A percentile compares a stretch with the other conserved stretches of the same genome.
Evolutionary conservation across 176 grass and related monocot species (phyloP).

Genomic region (Olyra latifolia): DNA sequence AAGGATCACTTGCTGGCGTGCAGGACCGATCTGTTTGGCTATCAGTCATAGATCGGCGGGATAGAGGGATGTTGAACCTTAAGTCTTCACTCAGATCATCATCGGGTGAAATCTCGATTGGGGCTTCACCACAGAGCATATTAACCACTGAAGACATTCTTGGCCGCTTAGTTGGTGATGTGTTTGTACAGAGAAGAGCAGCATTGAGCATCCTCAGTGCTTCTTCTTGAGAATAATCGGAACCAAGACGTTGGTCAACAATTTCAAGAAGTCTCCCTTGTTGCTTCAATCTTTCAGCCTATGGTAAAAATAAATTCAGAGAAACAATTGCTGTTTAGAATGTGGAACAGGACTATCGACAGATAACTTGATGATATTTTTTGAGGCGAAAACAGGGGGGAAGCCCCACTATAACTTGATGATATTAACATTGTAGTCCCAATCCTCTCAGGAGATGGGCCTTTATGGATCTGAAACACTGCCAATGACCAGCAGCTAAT

Average conservation of each 20-base stretch:
- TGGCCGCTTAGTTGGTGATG: constrained; percentile 55
- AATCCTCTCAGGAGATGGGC: neutral
- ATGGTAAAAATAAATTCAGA: neutral
- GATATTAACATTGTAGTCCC: neutral
- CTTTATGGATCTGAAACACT: neutral
- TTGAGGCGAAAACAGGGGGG: no score
- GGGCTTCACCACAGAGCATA: constrained; percentile 62
- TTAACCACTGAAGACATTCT: constrained; percentile 73
- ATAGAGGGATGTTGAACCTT: neutral
- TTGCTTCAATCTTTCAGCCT: constrained; percentile 69
- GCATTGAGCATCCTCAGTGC: constrained; percentile 61
- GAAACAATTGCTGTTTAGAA: neutral
- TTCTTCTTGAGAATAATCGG: constrained; percentile 58
- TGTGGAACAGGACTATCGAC: neutral
- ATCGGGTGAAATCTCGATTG: constrained; percentile 38
- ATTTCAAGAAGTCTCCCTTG: constrained; percentile 73
- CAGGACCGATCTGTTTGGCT: constrained; percentile 33
- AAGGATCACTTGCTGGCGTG: constrained; percentile 39
- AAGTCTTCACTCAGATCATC: constrained; percentile 39
- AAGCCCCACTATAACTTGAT: no score
- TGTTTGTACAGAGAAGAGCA: constrained; percentile 67
- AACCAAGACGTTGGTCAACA: constrained; percentile 57
- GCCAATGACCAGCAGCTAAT: neutral
- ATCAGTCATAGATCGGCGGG: constrained; percentile 21
- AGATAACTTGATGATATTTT: neutral